Conservation (phyloP, 2,329 filamentous ascomycete species). For the Alternaria angustiovoidea region DNA sequence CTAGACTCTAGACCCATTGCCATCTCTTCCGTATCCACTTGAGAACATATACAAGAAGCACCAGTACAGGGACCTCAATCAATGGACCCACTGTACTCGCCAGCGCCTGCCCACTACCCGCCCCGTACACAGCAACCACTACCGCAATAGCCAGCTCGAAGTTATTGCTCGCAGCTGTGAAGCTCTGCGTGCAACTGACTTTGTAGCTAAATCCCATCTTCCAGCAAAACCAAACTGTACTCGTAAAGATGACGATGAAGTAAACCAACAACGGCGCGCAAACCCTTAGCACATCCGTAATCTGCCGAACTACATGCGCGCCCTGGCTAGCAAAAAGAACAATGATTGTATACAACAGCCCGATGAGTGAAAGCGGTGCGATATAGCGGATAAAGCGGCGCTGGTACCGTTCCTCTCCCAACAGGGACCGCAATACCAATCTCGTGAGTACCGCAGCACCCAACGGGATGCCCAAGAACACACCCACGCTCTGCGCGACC, state of each 20-base stretch:
- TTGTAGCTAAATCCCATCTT: constrained; percentile 78
- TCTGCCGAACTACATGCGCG: constrained; percentile 80
- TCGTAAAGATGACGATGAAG: constrained; percentile 77
- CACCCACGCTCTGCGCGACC: constrained; percentile 81
- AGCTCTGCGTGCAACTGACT: constrained; percentile 78
- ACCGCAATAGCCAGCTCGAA: constrained; percentile 93
- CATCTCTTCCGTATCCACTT: constrained; percentile 65
- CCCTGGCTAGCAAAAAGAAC: constrained; percentile 88
- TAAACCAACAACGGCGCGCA: constrained; percentile 83
- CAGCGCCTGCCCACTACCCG: constrained; percentile 79
- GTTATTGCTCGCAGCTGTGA: constrained; percentile 91
- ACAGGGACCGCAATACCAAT: constrained; percentile 64
- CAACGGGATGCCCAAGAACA: constrained; percentile 84
- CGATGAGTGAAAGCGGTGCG: constrained; percentile 79
- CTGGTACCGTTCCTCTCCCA: constrained; percentile 70
- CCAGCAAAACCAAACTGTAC: constrained; percentile 69
- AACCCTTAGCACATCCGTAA: constrained; percentile 82
- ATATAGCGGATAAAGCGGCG: constrained; percentile 72
- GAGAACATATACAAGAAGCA: constrained; percentile 79
- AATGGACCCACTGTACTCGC: constrained; percentile 84
- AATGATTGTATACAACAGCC: constrained; percentile 85
- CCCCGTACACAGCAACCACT: constrained; percentile 80
- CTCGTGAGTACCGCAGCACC: constrained; percentile 81
- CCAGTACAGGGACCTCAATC: constrained; percentile 83
- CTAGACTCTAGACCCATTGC: constrained; percentile 58